Conservation (phyloP, 345 rosid species). For the Streptanthus diversifolius region DNA sequence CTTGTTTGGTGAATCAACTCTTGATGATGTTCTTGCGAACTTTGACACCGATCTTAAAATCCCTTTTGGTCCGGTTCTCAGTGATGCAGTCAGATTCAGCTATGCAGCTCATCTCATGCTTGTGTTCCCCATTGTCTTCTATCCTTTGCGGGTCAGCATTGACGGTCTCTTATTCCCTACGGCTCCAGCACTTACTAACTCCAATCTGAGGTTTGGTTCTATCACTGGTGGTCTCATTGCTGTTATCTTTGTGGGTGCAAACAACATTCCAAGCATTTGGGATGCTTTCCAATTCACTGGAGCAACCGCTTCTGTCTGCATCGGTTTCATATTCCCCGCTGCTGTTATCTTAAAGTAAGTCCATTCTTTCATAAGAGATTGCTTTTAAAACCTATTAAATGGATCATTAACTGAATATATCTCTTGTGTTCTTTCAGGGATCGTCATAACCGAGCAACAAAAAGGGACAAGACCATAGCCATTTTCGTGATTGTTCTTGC, state of each 20-base stretch:
- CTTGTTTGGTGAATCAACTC: conserved; percentile 73
- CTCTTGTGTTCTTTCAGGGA: conserved; percentile 50
- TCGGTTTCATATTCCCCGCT: conserved; percentile 94
- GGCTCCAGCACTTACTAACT: conserved; percentile 50
- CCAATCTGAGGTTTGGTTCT: conserved; percentile 61
- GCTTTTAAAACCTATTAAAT: background rate
- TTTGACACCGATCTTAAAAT: conserved; percentile 75
- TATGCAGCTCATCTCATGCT: conserved; percentile 89
- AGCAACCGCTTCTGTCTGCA: conserved; percentile 89
- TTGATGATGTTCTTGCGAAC: conserved; percentile 89
- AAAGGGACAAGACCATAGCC: conserved; percentile 57
- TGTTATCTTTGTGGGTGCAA: conserved; percentile 71
- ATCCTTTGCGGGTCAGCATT: conserved; percentile 70
- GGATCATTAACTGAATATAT: background rate
- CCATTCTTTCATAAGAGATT: background rate
- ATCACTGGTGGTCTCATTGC: conserved; percentile 59
- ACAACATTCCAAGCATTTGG: conserved; percentile 95
- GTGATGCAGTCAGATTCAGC: conserved; percentile 81
- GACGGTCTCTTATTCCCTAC: conserved; percentile 84
- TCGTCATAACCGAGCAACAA: conserved; percentile 65
- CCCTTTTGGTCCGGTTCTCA: conserved; percentile 64
- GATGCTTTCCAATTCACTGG: conserved; percentile 96
- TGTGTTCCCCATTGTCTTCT: conserved; percentile 86
- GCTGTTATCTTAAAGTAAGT: conserved; percentile 73
- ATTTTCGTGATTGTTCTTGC: conserved; percentile 72